Evolutionary conservation across 1,284 basidiomycete genomes (phyloP), one percentile per base, ranked within the genome.

Genomic region (Phellopilus nigrolimitatus): DNA sequence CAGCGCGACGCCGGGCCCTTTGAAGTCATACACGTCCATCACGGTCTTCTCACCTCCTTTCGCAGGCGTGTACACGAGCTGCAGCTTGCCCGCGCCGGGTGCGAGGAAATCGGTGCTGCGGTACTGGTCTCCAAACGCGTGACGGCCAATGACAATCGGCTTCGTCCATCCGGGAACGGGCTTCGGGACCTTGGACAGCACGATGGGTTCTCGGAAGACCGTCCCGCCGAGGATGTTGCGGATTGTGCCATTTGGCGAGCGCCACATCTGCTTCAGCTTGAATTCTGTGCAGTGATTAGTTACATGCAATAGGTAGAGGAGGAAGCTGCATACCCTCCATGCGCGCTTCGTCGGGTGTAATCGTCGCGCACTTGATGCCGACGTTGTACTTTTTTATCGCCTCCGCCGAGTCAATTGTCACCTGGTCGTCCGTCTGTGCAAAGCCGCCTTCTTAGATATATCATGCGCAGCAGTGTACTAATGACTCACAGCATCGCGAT

Each of bases 191-290:
- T 87, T 82, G 48, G 86, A 68, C 41, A 98, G 80, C 64, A 99
- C 85, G 71, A 99, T 99, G 60, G 97, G 97, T 69, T 97, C 95
- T 59, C 95, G 88, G 84, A 99, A 99, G 54, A 99, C 95, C 28
- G 95, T 98, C 49, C 95, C 95, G 44, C 94, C 94, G 47, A 98
- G 84, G 63, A 97, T 95, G 70, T 97, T 98, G 61, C 95, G 88
- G 69, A 97, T 94, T 84, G 94, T 95, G 58, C 93, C 94, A 70
- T 97, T 97, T 9, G 94, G 93, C 62, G 87, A 91, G 74, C 79
- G 84, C 91, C 91, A 94, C 95, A 99, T 99, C 71, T 95, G 83
- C 79, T 97, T 98, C 64, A 98, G 79, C 56, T 92, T 90, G 79
- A 97, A 97, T 71, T 97, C 94, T 66, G 21, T 7, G n/a, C 31